Conservation (phyloP, 2,329 filamentous ascomycete genomes). For the Xylariaceae sp. region DNA sequence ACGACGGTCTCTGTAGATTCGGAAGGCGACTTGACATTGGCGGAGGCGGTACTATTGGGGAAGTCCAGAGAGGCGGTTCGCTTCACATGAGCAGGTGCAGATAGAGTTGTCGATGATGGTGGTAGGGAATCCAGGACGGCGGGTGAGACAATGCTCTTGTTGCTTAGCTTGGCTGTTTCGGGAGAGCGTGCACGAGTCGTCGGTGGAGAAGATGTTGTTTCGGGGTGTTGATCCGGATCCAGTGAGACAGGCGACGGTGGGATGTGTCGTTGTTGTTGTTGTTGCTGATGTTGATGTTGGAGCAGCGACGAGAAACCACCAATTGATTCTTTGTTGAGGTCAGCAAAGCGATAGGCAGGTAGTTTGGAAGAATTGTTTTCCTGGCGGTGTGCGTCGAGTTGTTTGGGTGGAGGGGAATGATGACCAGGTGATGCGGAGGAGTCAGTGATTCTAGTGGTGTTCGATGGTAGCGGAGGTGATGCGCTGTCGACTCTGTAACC, state of each 20-base stretch:
- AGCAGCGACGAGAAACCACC: constrained; percentile 33
- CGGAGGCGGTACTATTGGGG: constrained; percentile 11
- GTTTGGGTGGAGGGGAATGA: constrained; percentile 6
- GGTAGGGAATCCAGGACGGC: constrained; percentile 26
- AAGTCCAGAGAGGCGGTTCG: constrained; percentile 37
- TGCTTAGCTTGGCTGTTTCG: constrained; percentile 21
- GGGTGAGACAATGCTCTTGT: constrained; percentile 28
- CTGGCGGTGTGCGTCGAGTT: constrained; percentile 44
- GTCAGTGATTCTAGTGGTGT: constrained; percentile 3
- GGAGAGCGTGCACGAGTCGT: constrained; percentile 18
- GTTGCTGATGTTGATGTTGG: constrained; percentile 27
- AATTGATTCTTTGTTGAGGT: constrained; percentile 40
- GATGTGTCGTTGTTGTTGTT: constrained; percentile 30
- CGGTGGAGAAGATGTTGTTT: constrained; percentile 24
- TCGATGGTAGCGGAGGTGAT: constrained; percentile 6
- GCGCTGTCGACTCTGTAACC: no score
- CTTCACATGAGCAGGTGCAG: constrained; percentile 33
- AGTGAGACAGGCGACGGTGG: constrained; percentile 41
- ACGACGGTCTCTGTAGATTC: constrained; percentile 28
- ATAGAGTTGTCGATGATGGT: constrained; percentile 38
- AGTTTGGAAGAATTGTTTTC: constrained; percentile 53
- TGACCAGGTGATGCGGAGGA: constrained; percentile 5
- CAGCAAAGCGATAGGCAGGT: constrained; percentile 51
- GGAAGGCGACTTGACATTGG: constrained; percentile 25
- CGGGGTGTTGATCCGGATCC: constrained; percentile 28